A percentile compares a stretch with the other conserved stretches of the same genome.
phyloP scores from a whole-genome alignment of 108 stramenopile species.

The Bacterosira constricta region DNA sequence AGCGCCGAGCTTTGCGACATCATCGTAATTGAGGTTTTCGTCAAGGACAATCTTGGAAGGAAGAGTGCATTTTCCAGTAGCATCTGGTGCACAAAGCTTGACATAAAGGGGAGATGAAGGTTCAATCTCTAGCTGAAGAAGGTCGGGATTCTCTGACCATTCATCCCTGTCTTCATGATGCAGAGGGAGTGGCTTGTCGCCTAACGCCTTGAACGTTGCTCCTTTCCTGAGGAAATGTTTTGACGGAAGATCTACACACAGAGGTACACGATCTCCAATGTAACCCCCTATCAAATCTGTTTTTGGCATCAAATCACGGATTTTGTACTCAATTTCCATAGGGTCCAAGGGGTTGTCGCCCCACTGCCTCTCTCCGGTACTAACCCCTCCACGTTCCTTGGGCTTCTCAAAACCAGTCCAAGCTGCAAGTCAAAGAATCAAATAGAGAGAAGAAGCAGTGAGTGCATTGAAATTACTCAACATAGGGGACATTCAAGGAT shows the following conservation, averaged over 20 bases:
- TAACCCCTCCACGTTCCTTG: conserved; percentile 18
- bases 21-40: conserved; percentile 32
- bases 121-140: conserved; percentile 16
- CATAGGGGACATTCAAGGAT: too few species aligned
- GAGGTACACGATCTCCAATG: conserved; percentile 52
- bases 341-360: conserved; percentile 31
- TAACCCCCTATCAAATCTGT: conserved; percentile 38
- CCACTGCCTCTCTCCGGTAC: neutral
- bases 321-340: conserved; percentile 2
- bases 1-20: conserved; percentile 4
- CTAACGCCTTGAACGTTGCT: conserved; percentile 26
- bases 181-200: conserved; percentile 9
- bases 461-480: too few species aligned
- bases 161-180: conserved; percentile 26
- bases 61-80: conserved; percentile 24
- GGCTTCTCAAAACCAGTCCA: neutral
- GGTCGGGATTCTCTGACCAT: conserved; percentile 15
- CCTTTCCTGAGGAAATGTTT: conserved; percentile 48
- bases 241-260: conserved; percentile 51
- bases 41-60: conserved; percentile 27
- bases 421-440: too few species aligned
- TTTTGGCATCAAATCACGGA: conserved; percentile 47
- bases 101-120: conserved; percentile 14
- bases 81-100: conserved; percentile 29
- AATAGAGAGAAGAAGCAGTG: too few species aligned